phyloP scores from a whole-genome alignment of 1,284 basidiomycete species.

The Stereum hirsutum region DNA sequence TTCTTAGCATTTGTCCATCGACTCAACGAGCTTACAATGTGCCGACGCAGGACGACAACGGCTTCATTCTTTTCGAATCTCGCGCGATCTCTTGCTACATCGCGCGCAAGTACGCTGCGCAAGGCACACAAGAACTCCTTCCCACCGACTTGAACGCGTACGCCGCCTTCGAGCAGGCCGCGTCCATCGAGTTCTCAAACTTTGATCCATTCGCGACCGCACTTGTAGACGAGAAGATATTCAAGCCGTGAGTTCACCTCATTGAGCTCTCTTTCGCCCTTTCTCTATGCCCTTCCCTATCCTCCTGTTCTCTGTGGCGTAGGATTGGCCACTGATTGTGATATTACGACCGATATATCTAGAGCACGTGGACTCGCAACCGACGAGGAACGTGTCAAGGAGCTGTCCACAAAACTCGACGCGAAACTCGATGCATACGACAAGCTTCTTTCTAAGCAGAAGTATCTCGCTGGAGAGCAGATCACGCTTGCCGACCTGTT shows the following conservation, averaged over 20 bases:
- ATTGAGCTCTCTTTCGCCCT: background rate
- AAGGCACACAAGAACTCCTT: slow-evolving; percentile 14
- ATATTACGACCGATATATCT: no score
- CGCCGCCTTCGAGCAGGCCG: slow-evolving; percentile 35
- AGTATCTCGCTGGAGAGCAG: slow-evolving; percentile 12
- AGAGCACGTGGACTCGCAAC: slow-evolving; percentile 14
- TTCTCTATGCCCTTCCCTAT: no score
- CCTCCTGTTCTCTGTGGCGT: background rate
- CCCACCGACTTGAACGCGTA: slow-evolving; percentile 23
- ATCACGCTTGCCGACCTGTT: slow-evolving; percentile 27
- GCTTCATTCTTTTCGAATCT: slow-evolving; percentile 35
- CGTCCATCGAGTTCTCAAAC: slow-evolving; percentile 28
- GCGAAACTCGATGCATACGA: background rate
- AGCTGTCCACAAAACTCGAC: slow-evolving; percentile 9
- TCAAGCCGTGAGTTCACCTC: slow-evolving; percentile 10
- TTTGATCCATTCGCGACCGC: slow-evolving; percentile 25
- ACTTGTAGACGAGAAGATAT: slow-evolving; percentile 23
- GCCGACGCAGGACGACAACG: slow-evolving; percentile 20
- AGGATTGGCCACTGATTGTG: background rate
- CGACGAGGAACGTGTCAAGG: slow-evolving; percentile 17
- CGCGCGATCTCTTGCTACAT: slow-evolving; percentile 39
- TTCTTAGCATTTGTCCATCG: background rate
- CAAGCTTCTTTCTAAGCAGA: background rate
- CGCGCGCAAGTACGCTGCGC: slow-evolving; percentile 19
- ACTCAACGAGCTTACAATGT: slow-evolving; percentile 7